A percentile compares a stretch with the other conserved stretches of the same genome.
phyloP scores from a whole-genome alignment of 2,329 filamentous ascomycete species.

The Monosporascus ibericus region DNA sequence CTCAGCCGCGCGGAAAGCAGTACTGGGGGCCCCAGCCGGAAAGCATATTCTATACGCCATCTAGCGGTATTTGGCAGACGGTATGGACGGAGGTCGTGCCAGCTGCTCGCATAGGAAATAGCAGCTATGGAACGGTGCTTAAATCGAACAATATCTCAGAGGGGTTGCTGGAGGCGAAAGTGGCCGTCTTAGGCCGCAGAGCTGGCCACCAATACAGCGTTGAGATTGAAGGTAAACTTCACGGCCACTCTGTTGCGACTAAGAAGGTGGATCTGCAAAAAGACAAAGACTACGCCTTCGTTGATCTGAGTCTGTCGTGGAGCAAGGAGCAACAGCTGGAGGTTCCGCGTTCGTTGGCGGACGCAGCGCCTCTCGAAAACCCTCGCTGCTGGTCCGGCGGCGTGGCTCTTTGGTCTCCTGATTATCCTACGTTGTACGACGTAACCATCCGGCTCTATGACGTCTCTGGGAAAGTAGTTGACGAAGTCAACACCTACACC shows the following conservation, averaged over 20 bases:
- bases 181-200: slow-evolving; percentile 44
- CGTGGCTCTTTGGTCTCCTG: slow-evolving; percentile 57
- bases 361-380: slow-evolving; percentile 29
- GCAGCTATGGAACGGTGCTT: slow-evolving; percentile 52
- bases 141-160: slow-evolving; percentile 46
- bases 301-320: slow-evolving; percentile 45
- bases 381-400: slow-evolving; percentile 42
- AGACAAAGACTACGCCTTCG: slow-evolving; percentile 40
- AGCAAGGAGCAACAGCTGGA: slow-evolving; percentile 32
- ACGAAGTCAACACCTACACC: slow-evolving; percentile 53
- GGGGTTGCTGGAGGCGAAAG: slow-evolving; percentile 42
- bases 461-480: slow-evolving; percentile 34
- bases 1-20: slow-evolving; percentile 63
- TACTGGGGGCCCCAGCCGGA: slow-evolving; percentile 57
- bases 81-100: slow-evolving; percentile 54
- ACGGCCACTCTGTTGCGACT: slow-evolving; percentile 40
- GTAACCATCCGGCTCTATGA: slow-evolving; percentile 47
- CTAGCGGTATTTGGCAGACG: slow-evolving; percentile 52
- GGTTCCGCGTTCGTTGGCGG: slow-evolving; percentile 30
- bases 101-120: slow-evolving; percentile 43
- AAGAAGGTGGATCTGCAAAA: slow-evolving; percentile 36
- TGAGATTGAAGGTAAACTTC: slow-evolving; percentile 47
- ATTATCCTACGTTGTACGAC: slow-evolving; percentile 51
- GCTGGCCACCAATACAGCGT: slow-evolving; percentile 41
- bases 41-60: slow-evolving; percentile 54